Conservation (phyloP, 2,329 filamentous ascomycete species). For the Rutstroemia sydowiana region DNA sequence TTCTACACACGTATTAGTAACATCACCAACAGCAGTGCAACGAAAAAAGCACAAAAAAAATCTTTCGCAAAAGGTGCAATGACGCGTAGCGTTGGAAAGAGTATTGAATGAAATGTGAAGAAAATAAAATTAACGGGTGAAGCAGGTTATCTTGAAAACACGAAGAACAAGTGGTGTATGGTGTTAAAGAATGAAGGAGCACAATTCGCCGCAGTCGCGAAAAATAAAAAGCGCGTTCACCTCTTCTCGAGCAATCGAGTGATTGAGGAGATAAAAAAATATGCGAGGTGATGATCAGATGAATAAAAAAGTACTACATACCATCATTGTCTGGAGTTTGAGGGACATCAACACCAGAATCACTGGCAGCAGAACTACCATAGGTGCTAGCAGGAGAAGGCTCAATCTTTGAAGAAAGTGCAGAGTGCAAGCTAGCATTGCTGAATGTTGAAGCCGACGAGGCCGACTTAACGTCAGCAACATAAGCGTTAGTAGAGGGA, state of each 20-base stretch:
- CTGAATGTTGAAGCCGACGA: not conserved
- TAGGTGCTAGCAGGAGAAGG: constrained; percentile 24
- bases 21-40: not conserved
- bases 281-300: no score
- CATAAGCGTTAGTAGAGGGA: constrained; percentile 1
- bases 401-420: constrained; percentile 9
- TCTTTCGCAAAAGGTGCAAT: no score
- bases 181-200: no score
- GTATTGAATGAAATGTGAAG: no score
- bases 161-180: no score
- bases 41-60: not conserved
- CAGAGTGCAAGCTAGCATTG: not conserved
- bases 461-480: not conserved
- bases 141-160: no score
- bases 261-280: no score
- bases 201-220: no score
- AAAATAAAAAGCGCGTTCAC: no score
- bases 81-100: no score
- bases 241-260: no score
- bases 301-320: constrained; percentile 9
- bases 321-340: constrained; percentile 17
- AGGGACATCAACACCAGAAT: constrained; percentile 16
- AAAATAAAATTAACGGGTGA: no score
- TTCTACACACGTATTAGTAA: constrained; percentile 6
- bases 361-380: constrained; percentile 19